phyloP scores from a whole-genome alignment of 129 eudicot species.

The Tagetes erecta region DNA sequence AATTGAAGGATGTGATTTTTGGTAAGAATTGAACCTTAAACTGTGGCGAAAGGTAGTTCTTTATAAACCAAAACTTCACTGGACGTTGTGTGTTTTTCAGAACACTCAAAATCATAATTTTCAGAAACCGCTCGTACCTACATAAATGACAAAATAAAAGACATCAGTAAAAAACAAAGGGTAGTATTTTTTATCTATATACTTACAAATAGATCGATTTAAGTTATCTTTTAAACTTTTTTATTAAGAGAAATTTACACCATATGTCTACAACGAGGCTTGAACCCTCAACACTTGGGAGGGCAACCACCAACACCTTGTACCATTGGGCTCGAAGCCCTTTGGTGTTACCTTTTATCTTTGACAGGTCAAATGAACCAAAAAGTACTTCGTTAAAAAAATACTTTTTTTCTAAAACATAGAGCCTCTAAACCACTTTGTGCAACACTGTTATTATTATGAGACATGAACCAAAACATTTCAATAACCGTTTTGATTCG shows the following conservation, averaged over 20 bases:
- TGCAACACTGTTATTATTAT: not conserved
- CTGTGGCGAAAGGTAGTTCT: constrained; percentile 94
- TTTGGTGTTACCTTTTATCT: not conserved
- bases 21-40: constrained; percentile 63
- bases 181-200: not conserved
- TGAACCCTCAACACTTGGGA: too few species aligned
- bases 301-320: too few species aligned
- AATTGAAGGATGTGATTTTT: not conserved
- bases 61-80: constrained; percentile 96
- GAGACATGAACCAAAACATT: too few species aligned
- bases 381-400: not conserved
- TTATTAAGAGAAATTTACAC: too few species aligned
- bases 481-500: not conserved
- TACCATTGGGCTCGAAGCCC: too few species aligned
- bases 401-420: too few species aligned
- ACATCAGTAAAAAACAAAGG: not conserved
- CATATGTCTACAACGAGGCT: too few species aligned
- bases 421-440: not conserved
- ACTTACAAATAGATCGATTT: not conserved
- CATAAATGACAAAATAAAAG: constrained; percentile 31
- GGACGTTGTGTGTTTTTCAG: constrained; percentile 81
- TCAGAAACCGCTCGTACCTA: constrained; percentile 90
- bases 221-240: too few species aligned
- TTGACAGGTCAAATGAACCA: too few species aligned
- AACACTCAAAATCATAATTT: constrained; percentile 92